Evolutionary conservation across 1,284 basidiomycete species (phyloP), one percentile per base, ranked within the genome.

Genomic region (Moesziomyces aphidis): DNA sequence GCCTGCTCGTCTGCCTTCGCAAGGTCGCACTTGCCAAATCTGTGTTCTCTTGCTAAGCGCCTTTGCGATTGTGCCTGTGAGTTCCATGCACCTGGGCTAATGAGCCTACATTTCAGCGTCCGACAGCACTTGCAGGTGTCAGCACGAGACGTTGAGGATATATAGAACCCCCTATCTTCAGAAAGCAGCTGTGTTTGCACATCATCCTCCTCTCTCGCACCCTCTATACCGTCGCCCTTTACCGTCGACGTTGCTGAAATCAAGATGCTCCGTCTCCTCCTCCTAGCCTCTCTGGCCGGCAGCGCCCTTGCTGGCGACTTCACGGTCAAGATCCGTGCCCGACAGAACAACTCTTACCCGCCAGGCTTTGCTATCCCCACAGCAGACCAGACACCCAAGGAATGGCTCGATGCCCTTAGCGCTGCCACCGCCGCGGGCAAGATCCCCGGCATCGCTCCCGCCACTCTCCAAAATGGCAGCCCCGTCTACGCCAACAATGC

Each of bases 391-490:
- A 74, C 74, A 36, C 76, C 76, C 6, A 42, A 73, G 34, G 70
- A 31, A 21, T 80, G 78, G 78, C 48, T 73, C 24, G 69, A 70
- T 50, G 74, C 75, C 17, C 62, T 71, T 44, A 28, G 66, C 23
- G 61, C 64, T 34, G 74, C 74, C 17, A 52, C 56, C 21, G 56
- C 54, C 5, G 74, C 76, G 3, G 78, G 78, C 49, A 74, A 76
- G 65, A 80, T 80, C 34, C 77, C 78, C 21, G 61, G 67, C 61
- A 74, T 80, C 42, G 53, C 67, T 19, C 59, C 54, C 4, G 53
- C 74, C 24, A 48, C 48, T 17, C 42, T 48, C 44, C 55, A 54
- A 10, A 50, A 43, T 21, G 76, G 76, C 17, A 58, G 26, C 50
- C 60, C 61, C 17, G 62, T 60, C 39, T 80, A 80, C 48, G 63